Percentiles rank a stretch among this genome's conserved stretches.
Conservation (phyloP, 345 rosid species). For the Eutrema heterophyllum region DNA sequence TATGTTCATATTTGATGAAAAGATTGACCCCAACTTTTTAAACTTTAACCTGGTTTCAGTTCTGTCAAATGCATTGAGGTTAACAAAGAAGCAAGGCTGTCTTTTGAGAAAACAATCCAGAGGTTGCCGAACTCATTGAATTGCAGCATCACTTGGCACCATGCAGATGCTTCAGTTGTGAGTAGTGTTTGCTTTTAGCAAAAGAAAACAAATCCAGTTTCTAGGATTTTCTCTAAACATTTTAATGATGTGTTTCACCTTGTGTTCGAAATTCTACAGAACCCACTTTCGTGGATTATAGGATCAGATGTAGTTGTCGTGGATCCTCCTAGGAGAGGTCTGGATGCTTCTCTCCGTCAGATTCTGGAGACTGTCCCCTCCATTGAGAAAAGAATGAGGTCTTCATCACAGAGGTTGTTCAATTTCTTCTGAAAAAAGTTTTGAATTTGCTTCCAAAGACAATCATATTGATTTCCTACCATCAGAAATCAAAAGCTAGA, state of each 20-base stretch:
- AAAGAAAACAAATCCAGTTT: not conserved
- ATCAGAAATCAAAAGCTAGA: not conserved
- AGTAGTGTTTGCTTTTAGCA: constrained; percentile 28
- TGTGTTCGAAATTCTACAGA: constrained; percentile 40
- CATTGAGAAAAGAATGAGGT: constrained; percentile 41
- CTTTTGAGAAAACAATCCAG: constrained; percentile 80
- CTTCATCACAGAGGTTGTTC: constrained; percentile 50
- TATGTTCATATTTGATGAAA: constrained; percentile 6
- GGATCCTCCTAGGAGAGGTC: constrained; percentile 96
- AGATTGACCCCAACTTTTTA: constrained; percentile 14
- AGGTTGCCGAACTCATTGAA: constrained; percentile 67
- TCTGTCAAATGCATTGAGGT: constrained; percentile 89
- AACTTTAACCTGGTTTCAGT: constrained; percentile 39
- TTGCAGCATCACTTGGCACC: constrained; percentile 87
- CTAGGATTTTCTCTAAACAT: not conserved
- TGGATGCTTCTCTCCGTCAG: constrained; percentile 66
- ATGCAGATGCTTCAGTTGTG: constrained; percentile 78
- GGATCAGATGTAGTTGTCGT: constrained; percentile 86
- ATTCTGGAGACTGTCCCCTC: constrained; percentile 51
- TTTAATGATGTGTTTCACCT: not conserved
- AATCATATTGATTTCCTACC: not conserved
- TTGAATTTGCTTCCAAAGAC: not conserved
- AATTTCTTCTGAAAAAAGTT: not conserved
- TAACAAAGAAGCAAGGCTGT: constrained; percentile 80
- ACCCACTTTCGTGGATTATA: constrained; percentile 83